Conservation (phyloP, 2,329 filamentous ascomycete species). For the Epichloe elymi region DNA sequence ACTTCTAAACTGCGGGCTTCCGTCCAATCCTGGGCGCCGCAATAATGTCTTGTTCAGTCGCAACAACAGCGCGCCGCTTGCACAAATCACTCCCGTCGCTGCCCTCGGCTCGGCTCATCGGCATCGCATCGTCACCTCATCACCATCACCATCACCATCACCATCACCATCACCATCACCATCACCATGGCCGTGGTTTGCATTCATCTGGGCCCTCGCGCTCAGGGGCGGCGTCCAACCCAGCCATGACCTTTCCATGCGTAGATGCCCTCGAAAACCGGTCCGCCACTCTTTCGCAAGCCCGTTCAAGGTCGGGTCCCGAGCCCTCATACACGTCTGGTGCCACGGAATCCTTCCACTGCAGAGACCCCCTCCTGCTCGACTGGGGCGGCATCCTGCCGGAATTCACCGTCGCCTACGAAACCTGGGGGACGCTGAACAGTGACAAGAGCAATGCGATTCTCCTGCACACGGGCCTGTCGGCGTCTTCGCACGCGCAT, state of each 20-base stretch:
- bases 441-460: slow-evolving; percentile 75
- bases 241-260: slow-evolving; percentile 79
- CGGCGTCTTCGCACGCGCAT: slow-evolving; percentile 92
- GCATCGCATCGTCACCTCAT: not conserved
- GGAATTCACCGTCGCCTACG: slow-evolving; percentile 82
- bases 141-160: not conserved
- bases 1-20: not conserved
- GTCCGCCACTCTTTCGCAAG: slow-evolving; percentile 49
- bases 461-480: slow-evolving; percentile 83
- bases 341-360: slow-evolving; percentile 66
- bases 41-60: slow-evolving; percentile 8
- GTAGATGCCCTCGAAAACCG: slow-evolving; percentile 72
- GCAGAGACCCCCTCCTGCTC: slow-evolving; percentile 59
- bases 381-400: slow-evolving; percentile 93
- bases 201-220: slow-evolving; percentile 11
- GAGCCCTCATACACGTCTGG: slow-evolving; percentile 92
- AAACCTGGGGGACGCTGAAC: slow-evolving; percentile 80
- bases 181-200: not conserved
- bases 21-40: not conserved
- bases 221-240: slow-evolving; percentile 49
- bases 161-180: not conserved
- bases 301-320: slow-evolving; percentile 58
- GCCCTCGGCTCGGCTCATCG: not conserved
- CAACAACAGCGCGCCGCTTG: slow-evolving; percentile 6
- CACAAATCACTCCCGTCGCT: not conserved